phyloP scores from a whole-genome alignment of 2,329 filamentous ascomycete species.

The Sordariomycetes sp. region DNA sequence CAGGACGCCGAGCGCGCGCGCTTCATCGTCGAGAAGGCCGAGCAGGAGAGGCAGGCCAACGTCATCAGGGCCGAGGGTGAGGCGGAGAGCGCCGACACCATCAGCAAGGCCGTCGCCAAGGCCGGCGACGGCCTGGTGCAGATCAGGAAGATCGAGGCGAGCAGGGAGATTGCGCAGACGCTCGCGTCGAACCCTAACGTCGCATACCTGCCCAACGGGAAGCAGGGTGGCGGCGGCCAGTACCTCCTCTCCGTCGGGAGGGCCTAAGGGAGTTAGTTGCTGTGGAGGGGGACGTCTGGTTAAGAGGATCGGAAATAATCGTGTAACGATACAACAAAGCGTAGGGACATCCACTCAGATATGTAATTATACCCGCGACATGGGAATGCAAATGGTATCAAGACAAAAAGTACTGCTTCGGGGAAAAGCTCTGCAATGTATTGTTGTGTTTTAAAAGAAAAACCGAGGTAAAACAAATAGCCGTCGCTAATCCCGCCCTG shows the following conservation, averaged over 20 bases:
- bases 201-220: slow-evolving; percentile 76
- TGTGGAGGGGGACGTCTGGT: not conserved
- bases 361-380: slow-evolving; percentile 4
- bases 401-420: not conserved
- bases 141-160: slow-evolving; percentile 95
- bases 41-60: slow-evolving; percentile 97
- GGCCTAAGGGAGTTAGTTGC: slow-evolving; percentile 14
- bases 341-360: slow-evolving; percentile 4
- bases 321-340: slow-evolving; percentile 1
- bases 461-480: not conserved
- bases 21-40: slow-evolving; percentile 96
- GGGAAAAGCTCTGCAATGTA: not conserved
- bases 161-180: slow-evolving; percentile 87
- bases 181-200: slow-evolving; percentile 87
- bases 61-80: slow-evolving; percentile 97
- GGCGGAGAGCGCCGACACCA: slow-evolving; percentile 91
- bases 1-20: slow-evolving; percentile 94
- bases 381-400: not conserved
- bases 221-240: slow-evolving; percentile 40
- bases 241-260: slow-evolving; percentile 39
- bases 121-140: slow-evolving; percentile 84
- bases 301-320: not conserved
- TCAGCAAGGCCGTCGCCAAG: slow-evolving; percentile 87
- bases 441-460: not conserved
- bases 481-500: not conserved